A percentile compares a stretch with the other conserved stretches of the same genome.
Evolutionary conservation across 177 flowering plant genomes (phyloP).

Genomic region (Vitis hybrid): DNA sequence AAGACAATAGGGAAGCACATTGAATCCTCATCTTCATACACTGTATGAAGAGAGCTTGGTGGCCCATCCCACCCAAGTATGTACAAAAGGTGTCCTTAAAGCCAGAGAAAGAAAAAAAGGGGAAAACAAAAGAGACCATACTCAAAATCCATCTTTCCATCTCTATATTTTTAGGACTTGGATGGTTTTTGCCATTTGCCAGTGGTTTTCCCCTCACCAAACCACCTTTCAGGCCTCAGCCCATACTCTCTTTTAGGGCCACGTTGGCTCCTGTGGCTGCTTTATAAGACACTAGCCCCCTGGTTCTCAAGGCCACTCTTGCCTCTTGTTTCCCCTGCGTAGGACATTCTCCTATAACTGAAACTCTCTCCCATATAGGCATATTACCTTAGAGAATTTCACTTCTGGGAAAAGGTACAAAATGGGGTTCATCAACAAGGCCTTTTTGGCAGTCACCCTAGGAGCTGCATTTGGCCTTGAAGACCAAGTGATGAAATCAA

Average conservation of each 20-base stretch:
- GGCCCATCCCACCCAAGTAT: not conserved
- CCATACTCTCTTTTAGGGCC: not conserved
- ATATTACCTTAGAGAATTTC: too few species aligned
- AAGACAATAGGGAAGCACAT: not conserved
- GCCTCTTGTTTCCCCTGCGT: too few species aligned
- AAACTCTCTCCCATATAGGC: too few species aligned
- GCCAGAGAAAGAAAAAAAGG: not conserved
- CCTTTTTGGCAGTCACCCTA: too few species aligned
- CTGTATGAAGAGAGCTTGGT: not conserved
- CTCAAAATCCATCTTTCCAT: not conserved
- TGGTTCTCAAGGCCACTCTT: too few species aligned
- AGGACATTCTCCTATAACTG: too few species aligned
- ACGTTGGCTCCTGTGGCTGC: not conserved
- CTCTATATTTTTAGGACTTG: not conserved
- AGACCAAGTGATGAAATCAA: too few species aligned
- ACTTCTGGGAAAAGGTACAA: too few species aligned
- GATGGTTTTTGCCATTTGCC: not conserved
- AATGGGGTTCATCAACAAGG: too few species aligned
- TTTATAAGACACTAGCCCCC: not conserved
- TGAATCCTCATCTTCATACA: not conserved
- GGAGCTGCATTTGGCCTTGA: too few species aligned
- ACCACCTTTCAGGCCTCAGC: not conserved
- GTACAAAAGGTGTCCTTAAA: not conserved
- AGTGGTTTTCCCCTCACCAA: not conserved
- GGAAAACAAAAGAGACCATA: too few species aligned